A percentile compares a stretch with the other conserved stretches of the same genome.
Conservation (phyloP, 768 basidiomycete genomes). For the Asterophora parasitica region DNA sequence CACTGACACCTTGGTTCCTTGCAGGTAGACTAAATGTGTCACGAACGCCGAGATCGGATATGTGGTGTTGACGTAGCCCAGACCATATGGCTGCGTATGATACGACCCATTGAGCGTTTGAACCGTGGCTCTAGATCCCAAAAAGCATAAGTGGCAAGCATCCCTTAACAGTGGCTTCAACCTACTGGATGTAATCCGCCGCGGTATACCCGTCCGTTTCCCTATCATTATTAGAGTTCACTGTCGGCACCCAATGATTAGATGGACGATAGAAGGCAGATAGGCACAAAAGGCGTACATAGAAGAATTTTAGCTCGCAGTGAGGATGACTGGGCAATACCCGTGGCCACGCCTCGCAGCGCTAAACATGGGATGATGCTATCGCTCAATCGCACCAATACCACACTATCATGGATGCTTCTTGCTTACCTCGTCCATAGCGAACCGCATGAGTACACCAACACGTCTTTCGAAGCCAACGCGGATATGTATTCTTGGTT, state of each 20-base stretch:
- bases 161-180: neutral
- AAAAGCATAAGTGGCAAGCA: slow-evolving; percentile 3
- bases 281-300: slow-evolving; percentile 41
- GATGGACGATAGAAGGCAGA: slow-evolving; percentile 2
- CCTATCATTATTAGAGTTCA: slow-evolving; percentile 84
- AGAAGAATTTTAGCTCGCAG: slow-evolving; percentile 83
- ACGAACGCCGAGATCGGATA: slow-evolving; percentile 79
- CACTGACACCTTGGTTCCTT: slow-evolving; percentile 56
- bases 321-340: slow-evolving; percentile 67
- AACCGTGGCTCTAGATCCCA: slow-evolving; percentile 51
- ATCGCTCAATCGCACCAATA: neutral
- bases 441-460: slow-evolving; percentile 92
- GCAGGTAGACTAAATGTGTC: slow-evolving; percentile 79
- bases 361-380: slow-evolving; percentile 87
- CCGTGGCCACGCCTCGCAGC: slow-evolving; percentile 70
- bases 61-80: slow-evolving; percentile 53
- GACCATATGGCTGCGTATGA: slow-evolving; percentile 45
- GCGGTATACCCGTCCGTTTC: slow-evolving; percentile 87
- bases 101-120: slow-evolving; percentile 65
- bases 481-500: slow-evolving; percentile 75
- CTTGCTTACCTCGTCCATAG: slow-evolving; percentile 80
- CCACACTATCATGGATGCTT: neutral
- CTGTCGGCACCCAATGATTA: slow-evolving; percentile 33
- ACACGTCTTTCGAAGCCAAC: slow-evolving; percentile 53
- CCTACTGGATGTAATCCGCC: slow-evolving; percentile 75